phyloP scores from a whole-genome alignment of 306 rosid genomes.

The Vigna angularis region DNA sequence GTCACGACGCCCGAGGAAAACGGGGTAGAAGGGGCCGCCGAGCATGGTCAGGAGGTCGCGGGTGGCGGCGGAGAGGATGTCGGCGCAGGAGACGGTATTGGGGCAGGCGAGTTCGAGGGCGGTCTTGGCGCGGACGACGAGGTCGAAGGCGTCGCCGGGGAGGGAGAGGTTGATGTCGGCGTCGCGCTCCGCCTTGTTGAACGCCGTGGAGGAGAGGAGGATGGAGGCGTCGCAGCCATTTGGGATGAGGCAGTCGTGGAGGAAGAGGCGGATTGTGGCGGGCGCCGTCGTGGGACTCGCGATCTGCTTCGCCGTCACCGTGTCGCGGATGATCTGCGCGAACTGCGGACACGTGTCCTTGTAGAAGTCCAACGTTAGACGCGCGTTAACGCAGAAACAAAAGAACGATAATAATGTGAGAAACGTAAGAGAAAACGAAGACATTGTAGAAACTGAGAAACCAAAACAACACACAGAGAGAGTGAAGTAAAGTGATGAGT shows the following conservation, averaged over 20 bases:
- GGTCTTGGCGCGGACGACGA: constrained; percentile 63
- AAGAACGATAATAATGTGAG: neutral
- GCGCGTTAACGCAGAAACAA: neutral
- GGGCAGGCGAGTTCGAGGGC: constrained; percentile 69
- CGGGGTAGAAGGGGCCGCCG: constrained; percentile 61
- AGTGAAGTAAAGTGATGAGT: neutral
- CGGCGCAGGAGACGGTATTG: constrained; percentile 68
- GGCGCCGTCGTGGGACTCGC: constrained; percentile 59
- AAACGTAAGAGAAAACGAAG: neutral
- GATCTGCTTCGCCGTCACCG: constrained; percentile 59
- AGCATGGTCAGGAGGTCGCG: constrained; percentile 63
- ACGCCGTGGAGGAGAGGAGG: constrained; percentile 63
- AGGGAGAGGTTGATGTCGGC: constrained; percentile 66
- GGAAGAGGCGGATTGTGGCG: constrained; percentile 70
- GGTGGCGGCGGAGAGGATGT: constrained; percentile 60
- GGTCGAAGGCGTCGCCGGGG: constrained; percentile 75
- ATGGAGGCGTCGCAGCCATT: constrained; percentile 74
- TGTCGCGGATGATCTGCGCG: constrained; percentile 49
- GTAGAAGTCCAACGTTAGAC: constrained; percentile 61
- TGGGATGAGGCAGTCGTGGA: constrained; percentile 71
- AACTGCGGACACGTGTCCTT: constrained; percentile 60
- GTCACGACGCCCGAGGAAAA: constrained; percentile 63
- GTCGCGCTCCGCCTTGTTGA: constrained; percentile 66
- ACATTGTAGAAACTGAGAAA: neutral
- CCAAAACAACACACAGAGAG: neutral